Evolutionary conservation across 306 rosid genomes (phyloP).

Genomic region (Pachyrhizus erosus): DNA sequence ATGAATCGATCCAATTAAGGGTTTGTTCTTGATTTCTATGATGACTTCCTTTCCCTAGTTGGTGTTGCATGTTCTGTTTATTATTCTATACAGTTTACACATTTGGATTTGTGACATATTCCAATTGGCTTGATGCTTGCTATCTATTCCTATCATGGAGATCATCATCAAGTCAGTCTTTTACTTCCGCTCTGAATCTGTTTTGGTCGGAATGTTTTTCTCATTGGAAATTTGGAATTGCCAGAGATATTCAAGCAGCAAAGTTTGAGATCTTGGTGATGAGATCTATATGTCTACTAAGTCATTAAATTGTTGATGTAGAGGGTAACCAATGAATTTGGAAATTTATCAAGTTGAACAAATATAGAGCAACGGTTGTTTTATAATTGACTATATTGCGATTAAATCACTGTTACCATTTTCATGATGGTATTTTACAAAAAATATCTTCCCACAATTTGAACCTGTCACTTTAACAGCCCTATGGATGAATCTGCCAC

Average conservation of each 20-base stretch:
- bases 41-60: constrained; percentile 2
- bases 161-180: not conserved
- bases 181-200: not conserved
- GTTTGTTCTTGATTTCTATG: constrained; percentile 30
- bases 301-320: not conserved
- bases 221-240: not conserved
- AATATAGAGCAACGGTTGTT: not conserved
- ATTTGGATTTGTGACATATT: constrained; percentile 12
- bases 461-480: not conserved
- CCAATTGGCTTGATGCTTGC: constrained; percentile 17
- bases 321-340: not conserved
- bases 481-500: constrained; percentile 17
- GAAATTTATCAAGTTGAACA: not conserved
- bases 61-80: constrained; percentile 18
- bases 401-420: not conserved
- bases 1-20: constrained; percentile 47
- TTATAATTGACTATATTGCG: not conserved
- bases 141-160: not conserved
- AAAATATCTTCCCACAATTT: not conserved
- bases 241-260: not conserved
- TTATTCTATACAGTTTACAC: constrained; percentile 25
- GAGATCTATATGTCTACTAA: not conserved
- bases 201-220: not conserved
- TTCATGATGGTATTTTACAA: not conserved
- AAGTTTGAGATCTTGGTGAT: not conserved